A percentile compares a stretch with the other conserved stretches of the same genome.
Evolutionary conservation across 768 basidiomycete species (phyloP).

Genomic region (Boletus reticulatus): DNA sequence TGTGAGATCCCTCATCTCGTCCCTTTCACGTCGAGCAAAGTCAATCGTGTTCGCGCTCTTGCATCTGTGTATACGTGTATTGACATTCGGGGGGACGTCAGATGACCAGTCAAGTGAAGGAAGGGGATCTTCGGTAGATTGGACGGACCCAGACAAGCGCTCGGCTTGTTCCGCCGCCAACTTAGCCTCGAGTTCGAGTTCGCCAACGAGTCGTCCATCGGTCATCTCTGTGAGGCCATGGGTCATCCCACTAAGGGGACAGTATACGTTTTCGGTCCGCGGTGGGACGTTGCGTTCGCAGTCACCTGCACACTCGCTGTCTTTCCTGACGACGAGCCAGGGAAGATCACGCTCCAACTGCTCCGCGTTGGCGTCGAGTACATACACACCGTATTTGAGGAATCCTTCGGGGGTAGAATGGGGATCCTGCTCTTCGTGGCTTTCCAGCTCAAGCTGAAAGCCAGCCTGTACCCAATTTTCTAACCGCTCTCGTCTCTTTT

Average conservation of each 20-base stretch:
- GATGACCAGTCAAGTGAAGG: not conserved
- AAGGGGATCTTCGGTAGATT: not conserved
- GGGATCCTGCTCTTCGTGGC: constrained; percentile 15
- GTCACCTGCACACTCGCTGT: constrained; percentile 22
- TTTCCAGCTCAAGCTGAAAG: constrained; percentile 5
- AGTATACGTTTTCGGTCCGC: not conserved
- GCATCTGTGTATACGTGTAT: constrained; percentile 25
- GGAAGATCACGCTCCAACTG: constrained; percentile 27
- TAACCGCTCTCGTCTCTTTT: constrained; percentile 52
- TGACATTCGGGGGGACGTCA: not conserved
- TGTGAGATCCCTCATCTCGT: constrained; percentile 89
- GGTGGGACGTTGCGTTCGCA: constrained; percentile 12
- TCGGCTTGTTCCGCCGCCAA: constrained; percentile 4
- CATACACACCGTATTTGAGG: constrained; percentile 30
- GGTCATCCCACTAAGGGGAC: not conserved
- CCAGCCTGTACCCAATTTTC: constrained; percentile 20
- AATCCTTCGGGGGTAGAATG: constrained; percentile 27
- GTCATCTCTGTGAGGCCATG: constrained; percentile 32
- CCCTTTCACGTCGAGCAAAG: constrained; percentile 80
- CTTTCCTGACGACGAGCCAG: constrained; percentile 29
- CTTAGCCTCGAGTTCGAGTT: constrained; percentile 22
- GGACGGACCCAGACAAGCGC: not conserved
- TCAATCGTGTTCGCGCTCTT: constrained; percentile 61
- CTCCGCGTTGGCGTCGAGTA: constrained; percentile 29
- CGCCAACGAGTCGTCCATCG: constrained; percentile 26